Evolutionary conservation across 2,329 filamentous ascomycete genomes (phyloP), one percentile per base, ranked within the genome.

Genomic region (Neurospora crassa): DNA sequence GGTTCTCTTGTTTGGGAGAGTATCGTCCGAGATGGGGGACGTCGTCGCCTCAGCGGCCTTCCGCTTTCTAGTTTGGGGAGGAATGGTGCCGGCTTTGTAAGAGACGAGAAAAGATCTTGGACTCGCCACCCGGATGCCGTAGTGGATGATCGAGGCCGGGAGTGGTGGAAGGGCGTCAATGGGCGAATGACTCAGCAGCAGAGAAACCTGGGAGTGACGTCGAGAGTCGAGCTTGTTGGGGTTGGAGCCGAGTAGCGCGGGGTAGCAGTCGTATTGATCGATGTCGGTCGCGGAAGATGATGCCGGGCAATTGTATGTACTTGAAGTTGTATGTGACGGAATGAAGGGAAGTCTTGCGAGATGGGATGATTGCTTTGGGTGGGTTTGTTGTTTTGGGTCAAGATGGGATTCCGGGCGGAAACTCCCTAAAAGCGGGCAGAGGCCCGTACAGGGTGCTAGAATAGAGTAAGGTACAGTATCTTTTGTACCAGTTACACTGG

Each of bases 31-130:
- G 74, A 80, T 76, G 79, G 83, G 83, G 79, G 82, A 83, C 79
- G 84, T 84, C 84, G 84, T 86, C 86, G 86, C 87, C 87, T 89
- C 87, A 86, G 87, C 87, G 82, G 87, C 87, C 83, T 88, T 89
- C 81, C 87, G 85, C 81, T 89, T 89, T 77, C 85, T 84, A 76
- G 85, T 87, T 74, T 79, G 81, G 76, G 86, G 86, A 82, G 87
- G 83, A 89, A 89, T 89, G 78, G 81, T 89, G 86, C 71, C 76
- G 76, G 74, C 72, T 75, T 76, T 71, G 72, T n/a, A 7, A 41
- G 59, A 72, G 73, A 63, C 67, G 42, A 43, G 45, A 68, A 71
- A 67, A 67, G 70, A 43, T 67, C n/a, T 67, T 72, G 45, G 59
- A 16, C 69, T 47, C 71, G 74, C 71, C 71, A 73, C 74, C 71